Evolutionary conservation across 371 early-diverging fungal genomes (phyloP).

Genomic region (Zychaea mexicana): DNA sequence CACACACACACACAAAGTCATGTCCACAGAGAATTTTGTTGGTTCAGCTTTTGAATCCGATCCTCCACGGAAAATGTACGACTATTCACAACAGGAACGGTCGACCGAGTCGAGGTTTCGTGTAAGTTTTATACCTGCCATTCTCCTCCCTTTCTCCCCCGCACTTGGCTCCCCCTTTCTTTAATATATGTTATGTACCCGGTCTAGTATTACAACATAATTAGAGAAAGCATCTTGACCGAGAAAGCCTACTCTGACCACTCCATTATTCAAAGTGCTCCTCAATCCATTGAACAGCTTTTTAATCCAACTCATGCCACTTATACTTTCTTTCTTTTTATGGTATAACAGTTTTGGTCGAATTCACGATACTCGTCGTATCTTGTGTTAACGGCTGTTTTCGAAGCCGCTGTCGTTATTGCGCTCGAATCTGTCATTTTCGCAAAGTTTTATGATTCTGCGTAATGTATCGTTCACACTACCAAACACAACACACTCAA

Average conservation of each 20-base stretch:
- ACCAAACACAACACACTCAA: conserved; percentile 1
- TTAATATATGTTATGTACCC: too few relatives aligned
- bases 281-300: too few relatives aligned
- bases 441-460: conserved; percentile 49
- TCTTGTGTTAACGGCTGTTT: conserved; percentile 43
- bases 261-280: too few relatives aligned
- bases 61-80: conserved; percentile 7
- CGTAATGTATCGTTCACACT: neutral
- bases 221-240: too few relatives aligned
- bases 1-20: too few relatives aligned
- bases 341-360: neutral
- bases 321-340: too few relatives aligned
- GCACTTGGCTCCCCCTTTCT: too few relatives aligned
- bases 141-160: neutral
- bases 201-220: too few relatives aligned
- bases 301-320: too few relatives aligned
- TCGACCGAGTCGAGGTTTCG: neutral
- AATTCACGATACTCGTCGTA: conserved; percentile 44
- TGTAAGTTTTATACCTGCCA: neutral
- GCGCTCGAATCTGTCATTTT: conserved; percentile 67
- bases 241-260: too few relatives aligned
- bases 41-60: conserved; percentile 9
- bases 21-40: conserved; percentile 16
- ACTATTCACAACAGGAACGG: neutral
- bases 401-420: conserved; percentile 75